These are phyloP conservation scores for Aphanomyces cochlioides DNA, from an alignment of 352 stramenopile species.

Conservation along the genomic window DNA sequence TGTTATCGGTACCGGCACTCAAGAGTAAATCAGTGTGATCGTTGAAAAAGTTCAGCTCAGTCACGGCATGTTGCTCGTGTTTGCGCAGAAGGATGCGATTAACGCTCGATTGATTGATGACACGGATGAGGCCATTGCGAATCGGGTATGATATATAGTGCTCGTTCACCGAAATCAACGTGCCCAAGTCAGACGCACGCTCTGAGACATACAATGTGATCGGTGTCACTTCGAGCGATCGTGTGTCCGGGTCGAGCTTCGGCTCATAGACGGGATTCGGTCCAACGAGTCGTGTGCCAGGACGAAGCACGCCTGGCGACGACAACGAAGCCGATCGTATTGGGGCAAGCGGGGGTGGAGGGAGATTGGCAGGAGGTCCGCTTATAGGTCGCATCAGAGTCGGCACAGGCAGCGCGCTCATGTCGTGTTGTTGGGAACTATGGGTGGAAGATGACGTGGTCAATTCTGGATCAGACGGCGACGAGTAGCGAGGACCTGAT, in stretches of 20 bases:
- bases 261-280: slow-evolving; percentile 18
- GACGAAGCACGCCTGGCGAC: slow-evolving; percentile 16
- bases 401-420: slow-evolving; percentile 9
- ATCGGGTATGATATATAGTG: slow-evolving; percentile 86
- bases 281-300: slow-evolving; percentile 17
- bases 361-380: background rate
- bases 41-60: slow-evolving; percentile 75
- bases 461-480: slow-evolving; percentile 20
- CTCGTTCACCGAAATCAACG: slow-evolving; percentile 74
- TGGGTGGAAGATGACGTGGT: slow-evolving; percentile 2
- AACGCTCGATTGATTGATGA: slow-evolving; percentile 76
- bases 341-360: slow-evolving; percentile 5
- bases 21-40: slow-evolving; percentile 64
- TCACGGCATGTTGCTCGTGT: slow-evolving; percentile 65
- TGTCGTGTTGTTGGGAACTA: background rate
- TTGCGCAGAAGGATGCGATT: slow-evolving; percentile 68
- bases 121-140: slow-evolving; percentile 75
- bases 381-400: slow-evolving; percentile 20
- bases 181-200: slow-evolving; percentile 64
- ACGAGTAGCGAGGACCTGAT: background rate
- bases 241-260: slow-evolving; percentile 32
- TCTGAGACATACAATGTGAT: slow-evolving; percentile 82
- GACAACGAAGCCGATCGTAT: slow-evolving; percentile 28
- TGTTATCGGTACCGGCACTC: slow-evolving; percentile 61
- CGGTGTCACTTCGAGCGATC: slow-evolving; percentile 75